Evolutionary conservation across 192 early-diverging fungal species (phyloP).

Genomic region (Linnemannia exigua): DNA sequence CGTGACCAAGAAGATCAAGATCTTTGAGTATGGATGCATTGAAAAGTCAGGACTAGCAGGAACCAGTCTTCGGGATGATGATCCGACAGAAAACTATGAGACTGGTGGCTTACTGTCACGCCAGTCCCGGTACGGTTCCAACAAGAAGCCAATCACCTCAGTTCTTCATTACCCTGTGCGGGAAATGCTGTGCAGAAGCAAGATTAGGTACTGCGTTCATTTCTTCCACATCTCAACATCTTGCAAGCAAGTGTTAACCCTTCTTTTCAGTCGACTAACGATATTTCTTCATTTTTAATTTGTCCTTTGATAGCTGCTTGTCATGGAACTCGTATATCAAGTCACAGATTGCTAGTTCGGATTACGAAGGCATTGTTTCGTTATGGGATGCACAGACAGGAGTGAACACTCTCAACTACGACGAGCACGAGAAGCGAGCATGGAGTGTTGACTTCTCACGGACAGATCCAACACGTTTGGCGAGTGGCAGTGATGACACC

Average conservation of each 20-base stretch:
- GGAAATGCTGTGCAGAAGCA: conserved; percentile 83
- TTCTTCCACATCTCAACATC: not conserved
- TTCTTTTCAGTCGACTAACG: not conserved
- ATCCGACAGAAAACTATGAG: conserved; percentile 34
- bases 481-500: conserved; percentile 93
- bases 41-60: conserved; percentile 50
- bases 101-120: conserved; percentile 15
- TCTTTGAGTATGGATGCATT: conserved; percentile 84
- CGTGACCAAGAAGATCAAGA: conserved; percentile 92
- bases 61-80: conserved; percentile 44
- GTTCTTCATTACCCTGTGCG: conserved; percentile 83
- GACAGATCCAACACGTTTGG: conserved; percentile 83
- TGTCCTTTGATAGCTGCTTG: conserved; percentile 74
- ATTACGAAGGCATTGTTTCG: conserved; percentile 93
- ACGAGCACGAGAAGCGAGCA: conserved; percentile 93
- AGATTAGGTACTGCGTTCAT: conserved; percentile 78
- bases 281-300: not conserved
- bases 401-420: conserved; percentile 69
- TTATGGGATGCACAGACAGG: conserved; percentile 90
- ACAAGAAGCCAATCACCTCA: conserved; percentile 56
- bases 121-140: conserved; percentile 19
- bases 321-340: conserved; percentile 93
- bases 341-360: conserved; percentile 86
- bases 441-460: conserved; percentile 93
- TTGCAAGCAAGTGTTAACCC: not conserved